phyloP scores from a whole-genome alignment of 2,329 filamentous ascomycete genomes.

The Sporothrix luriei region DNA sequence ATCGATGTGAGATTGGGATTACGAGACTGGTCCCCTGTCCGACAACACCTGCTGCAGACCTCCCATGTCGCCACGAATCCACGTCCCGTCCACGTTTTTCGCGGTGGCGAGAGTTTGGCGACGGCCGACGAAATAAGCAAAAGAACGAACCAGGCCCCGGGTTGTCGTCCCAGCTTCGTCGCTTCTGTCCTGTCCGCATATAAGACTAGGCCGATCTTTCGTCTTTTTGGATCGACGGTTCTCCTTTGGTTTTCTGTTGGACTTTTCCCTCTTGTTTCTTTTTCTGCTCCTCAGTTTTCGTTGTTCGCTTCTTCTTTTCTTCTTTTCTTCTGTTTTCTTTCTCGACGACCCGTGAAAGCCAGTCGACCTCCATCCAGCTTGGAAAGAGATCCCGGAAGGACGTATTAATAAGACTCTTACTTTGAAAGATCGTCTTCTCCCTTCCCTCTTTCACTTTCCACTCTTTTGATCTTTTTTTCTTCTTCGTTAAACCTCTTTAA shows the following conservation, averaged over 20 bases:
- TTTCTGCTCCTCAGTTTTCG: neutral
- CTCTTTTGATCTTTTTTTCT: conserved; percentile 6
- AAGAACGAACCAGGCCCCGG: conserved; percentile 18
- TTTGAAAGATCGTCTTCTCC: neutral
- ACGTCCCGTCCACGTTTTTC: conserved; percentile 23
- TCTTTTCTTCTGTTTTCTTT: neutral
- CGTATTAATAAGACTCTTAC: neutral
- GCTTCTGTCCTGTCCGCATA: conserved; percentile 3
- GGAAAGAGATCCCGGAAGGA: neutral
- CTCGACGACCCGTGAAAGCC: conserved; percentile 9
- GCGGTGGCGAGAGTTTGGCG: conserved; percentile 11
- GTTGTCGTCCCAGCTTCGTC: conserved; percentile 11
- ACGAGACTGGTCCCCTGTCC: conserved; percentile 16
- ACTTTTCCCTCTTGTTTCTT: neutral
- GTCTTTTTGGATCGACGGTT: conserved; percentile 15
- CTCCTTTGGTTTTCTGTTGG: conserved; percentile 5
- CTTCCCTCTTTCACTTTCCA: conserved; percentile 9
- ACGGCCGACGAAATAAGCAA: conserved; percentile 16
- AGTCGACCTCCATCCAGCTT: neutral
- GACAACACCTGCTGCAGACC: no score
- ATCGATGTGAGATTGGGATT: conserved; percentile 19
- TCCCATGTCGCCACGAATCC: conserved; percentile 15
- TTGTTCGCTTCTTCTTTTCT: neutral
- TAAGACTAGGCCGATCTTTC: conserved; percentile 24
- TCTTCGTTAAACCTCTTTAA: neutral